These are phyloP conservation scores for Clavispora carvajalis DNA, from an alignment of 805 yeast species.

Conservation along the genomic window DNA sequence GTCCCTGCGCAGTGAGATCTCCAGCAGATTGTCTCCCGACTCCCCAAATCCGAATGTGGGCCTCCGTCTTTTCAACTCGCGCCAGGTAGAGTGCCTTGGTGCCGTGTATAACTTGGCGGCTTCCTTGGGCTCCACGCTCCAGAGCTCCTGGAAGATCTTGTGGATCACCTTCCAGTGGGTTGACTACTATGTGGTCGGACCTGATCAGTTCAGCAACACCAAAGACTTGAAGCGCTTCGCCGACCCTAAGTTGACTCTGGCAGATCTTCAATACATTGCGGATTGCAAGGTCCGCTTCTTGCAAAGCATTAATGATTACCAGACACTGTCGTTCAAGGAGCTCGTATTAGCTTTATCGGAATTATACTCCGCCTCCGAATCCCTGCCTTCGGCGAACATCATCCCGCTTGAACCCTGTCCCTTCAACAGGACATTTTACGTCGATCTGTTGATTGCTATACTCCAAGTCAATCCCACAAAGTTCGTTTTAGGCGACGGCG, in stretches of 20 bases:
- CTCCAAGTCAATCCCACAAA: conserved; percentile 48
- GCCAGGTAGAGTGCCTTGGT: conserved; percentile 71
- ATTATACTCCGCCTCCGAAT: conserved; percentile 28
- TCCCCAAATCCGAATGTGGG: neutral
- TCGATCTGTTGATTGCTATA: conserved; percentile 49
- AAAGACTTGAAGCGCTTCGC: conserved; percentile 15
- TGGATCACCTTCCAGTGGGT: conserved; percentile 73
- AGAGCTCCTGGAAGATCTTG: conserved; percentile 57
- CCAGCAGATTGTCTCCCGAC: neutral
- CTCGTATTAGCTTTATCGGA: conserved; percentile 44
- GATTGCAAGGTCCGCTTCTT: conserved; percentile 53
- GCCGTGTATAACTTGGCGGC: conserved; percentile 74
- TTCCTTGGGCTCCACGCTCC: conserved; percentile 74
- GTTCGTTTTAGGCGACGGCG: conserved; percentile 37
- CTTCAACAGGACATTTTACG: conserved; percentile 51
- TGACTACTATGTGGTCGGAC: conserved; percentile 63
- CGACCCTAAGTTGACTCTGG: conserved; percentile 34
- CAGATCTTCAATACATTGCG: conserved; percentile 50
- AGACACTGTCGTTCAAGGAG: conserved; percentile 43
- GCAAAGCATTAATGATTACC: conserved; percentile 57
- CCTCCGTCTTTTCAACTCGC: conserved; percentile 40
- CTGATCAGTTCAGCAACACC: conserved; percentile 28
- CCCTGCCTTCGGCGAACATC: conserved; percentile 2
- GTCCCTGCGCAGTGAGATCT: neutral
- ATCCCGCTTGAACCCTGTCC: conserved; percentile 32